Evolutionary conservation across 495 filamentous ascomycete species (phyloP).

Genomic region (Trichoderma gamsii): DNA sequence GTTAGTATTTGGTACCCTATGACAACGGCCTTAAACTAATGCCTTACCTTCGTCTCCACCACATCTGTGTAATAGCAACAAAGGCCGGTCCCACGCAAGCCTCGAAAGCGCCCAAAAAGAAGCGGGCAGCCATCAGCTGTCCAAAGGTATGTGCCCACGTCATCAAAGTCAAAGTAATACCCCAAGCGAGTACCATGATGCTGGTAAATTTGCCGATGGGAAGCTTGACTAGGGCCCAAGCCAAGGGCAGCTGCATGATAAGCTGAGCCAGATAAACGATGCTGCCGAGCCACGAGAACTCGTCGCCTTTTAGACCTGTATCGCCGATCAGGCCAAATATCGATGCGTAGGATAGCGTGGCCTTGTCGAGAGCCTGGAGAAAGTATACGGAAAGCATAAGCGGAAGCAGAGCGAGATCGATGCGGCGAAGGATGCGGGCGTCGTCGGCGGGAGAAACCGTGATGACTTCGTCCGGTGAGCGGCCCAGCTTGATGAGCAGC

Average conservation of each 20-base stretch:
- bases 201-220: constrained; percentile 40
- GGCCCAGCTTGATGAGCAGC: constrained; percentile 12
- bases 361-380: constrained; percentile 52
- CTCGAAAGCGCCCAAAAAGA: constrained; percentile 38
- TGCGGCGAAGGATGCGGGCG: constrained; percentile 30
- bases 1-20: neutral
- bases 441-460: constrained; percentile 7
- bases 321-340: constrained; percentile 50
- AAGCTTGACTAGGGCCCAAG: constrained; percentile 45
- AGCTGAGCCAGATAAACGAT: constrained; percentile 41
- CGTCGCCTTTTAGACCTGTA: constrained; percentile 39
- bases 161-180: constrained; percentile 33
- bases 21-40: neutral
- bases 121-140: constrained; percentile 39
- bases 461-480: constrained; percentile 5
- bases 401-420: constrained; percentile 45
- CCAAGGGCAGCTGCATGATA: constrained; percentile 39
- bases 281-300: constrained; percentile 46
- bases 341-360: constrained; percentile 44
- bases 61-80: constrained; percentile 51
- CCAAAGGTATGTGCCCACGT: constrained; percentile 38
- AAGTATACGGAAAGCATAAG: constrained; percentile 47
- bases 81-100: constrained; percentile 43
- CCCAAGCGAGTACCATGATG: constrained; percentile 37
- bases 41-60: constrained; percentile 45